Base-by-base conservation (phyloP, 306 rosid genomes). In the Purshia tridentata region DNA sequence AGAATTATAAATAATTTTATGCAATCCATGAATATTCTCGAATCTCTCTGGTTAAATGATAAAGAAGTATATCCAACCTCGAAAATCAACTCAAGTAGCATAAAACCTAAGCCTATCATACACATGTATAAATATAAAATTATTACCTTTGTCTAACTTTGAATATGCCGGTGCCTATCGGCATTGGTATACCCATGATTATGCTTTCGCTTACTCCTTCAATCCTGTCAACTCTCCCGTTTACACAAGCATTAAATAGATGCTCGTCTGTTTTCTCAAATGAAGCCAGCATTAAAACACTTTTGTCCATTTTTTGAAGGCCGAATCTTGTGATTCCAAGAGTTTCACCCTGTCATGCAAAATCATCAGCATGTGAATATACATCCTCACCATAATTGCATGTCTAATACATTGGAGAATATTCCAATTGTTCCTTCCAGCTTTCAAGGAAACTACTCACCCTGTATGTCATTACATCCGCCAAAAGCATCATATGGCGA, bases 311-410 rank as follows among this genome's bases (percentile, higher is more conserved):
- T 82, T 91, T 89, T 69, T 86, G 89, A 72, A 93, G 88, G 67
- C 98, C 97, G 76, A 85, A 84, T 86, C 98, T 91, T n/a, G 96
- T 93, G 78, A 91, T 91, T 63, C 98, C 98, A 19, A 88, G 94
- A 84, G 89, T 86, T 76, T 81, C 84, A 70, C 98, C 98, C 98
- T 93, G 78, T 76, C 68, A 77, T 56, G 49, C 51, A 4, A 68
- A 76, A 77, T 16, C 50, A 74, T 54, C 6, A 45, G 54, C 49
- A n/a, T 19, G 55, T 64, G 19, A 69, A 81, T 23, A 20, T 13
- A 64, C 72, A 72, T 56, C 19, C 42, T 67, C 48, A 49, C 57
- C 56, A 60, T 13, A 20, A 3, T 19, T 15, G 37, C n/a, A 47
- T 29, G 51, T 56, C 46, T 45, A 51, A 74, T 14, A 73, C 46